Conservation (phyloP, 1,284 basidiomycete genomes). For the Puccinia polysora region DNA sequence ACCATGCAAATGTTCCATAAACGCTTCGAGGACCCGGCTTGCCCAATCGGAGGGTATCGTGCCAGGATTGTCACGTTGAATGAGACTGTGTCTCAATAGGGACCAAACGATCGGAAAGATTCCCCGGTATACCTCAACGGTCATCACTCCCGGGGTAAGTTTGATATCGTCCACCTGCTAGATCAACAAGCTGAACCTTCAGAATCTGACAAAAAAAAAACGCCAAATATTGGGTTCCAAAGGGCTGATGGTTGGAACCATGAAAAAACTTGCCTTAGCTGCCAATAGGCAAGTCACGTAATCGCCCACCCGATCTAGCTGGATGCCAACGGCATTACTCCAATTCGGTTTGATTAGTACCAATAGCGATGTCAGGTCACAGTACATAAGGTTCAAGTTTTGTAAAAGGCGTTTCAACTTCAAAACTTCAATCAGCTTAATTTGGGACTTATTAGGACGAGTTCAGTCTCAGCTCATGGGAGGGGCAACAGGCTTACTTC, state of each 20-base stretch:
- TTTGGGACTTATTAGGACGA: conserved; percentile 25
- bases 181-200: neutral
- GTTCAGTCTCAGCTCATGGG: neutral
- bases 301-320: conserved; percentile 61
- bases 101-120: conserved; percentile 80
- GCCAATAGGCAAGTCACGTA: conserved; percentile 68
- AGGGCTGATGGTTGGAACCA: neutral
- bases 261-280: conserved; percentile 56
- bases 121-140: conserved; percentile 63
- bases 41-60: conserved; percentile 1
- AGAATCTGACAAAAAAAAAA: conserved; percentile 43
- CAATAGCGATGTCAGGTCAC: conserved; percentile 67
- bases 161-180: conserved; percentile 50
- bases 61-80: conserved; percentile 7
- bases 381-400: conserved; percentile 68
- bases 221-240: conserved; percentile 44
- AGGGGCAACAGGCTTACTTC: conserved; percentile 56
- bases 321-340: conserved; percentile 51
- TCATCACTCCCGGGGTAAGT: conserved; percentile 58
- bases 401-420: conserved; percentile 64
- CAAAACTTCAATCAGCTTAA: conserved; percentile 43
- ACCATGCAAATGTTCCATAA: conserved; percentile 37
- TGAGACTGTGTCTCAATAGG: conserved; percentile 56
- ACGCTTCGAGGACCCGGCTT: conserved; percentile 22
- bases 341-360: conserved; percentile 22